Percentiles rank a stretch among this genome's conserved stretches.
phyloP scores from a whole-genome alignment of 495 filamentous ascomycete species.

The Clohesyomyces aquaticus region DNA sequence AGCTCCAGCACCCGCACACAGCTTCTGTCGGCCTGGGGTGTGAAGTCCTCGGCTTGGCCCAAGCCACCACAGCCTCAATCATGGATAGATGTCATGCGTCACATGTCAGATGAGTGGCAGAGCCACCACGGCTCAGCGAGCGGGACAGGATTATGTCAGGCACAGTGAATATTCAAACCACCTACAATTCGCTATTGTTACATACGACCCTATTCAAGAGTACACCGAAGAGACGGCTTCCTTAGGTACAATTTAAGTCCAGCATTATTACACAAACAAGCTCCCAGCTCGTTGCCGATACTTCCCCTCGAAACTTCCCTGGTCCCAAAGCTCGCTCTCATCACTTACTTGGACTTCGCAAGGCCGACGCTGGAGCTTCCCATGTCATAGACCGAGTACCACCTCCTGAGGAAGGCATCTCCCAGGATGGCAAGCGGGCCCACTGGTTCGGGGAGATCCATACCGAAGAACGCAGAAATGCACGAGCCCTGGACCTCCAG shows the following conservation, averaged over 20 bases:
- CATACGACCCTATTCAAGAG: slow-evolving; percentile 1
- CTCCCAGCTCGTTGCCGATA: not conserved
- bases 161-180: not conserved
- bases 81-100: slow-evolving; percentile 23
- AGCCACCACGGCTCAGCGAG: slow-evolving; percentile 1
- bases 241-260: slow-evolving; percentile 28
- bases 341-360: slow-evolving; percentile 71
- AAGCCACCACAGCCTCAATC: slow-evolving; percentile 24
- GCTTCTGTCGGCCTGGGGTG: too few relatives aligned
- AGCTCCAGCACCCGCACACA: too few relatives aligned
- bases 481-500: slow-evolving; percentile 93
- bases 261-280: not conserved
- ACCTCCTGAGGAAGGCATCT: slow-evolving; percentile 95
- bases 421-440: slow-evolving; percentile 95
- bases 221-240: slow-evolving; percentile 17
- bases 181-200: slow-evolving; percentile 27
- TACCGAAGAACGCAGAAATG: slow-evolving; percentile 96
- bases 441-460: slow-evolving; percentile 91
- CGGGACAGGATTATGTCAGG: too few relatives aligned
- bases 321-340: not conserved
- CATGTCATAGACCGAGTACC: slow-evolving; percentile 96
- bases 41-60: too few relatives aligned
- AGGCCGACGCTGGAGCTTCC: slow-evolving; percentile 83
- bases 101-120: not conserved
- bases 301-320: not conserved